Evolutionary conservation across 2,329 filamentous ascomycete species (phyloP).

Genomic region (Eutypella sp.): DNA sequence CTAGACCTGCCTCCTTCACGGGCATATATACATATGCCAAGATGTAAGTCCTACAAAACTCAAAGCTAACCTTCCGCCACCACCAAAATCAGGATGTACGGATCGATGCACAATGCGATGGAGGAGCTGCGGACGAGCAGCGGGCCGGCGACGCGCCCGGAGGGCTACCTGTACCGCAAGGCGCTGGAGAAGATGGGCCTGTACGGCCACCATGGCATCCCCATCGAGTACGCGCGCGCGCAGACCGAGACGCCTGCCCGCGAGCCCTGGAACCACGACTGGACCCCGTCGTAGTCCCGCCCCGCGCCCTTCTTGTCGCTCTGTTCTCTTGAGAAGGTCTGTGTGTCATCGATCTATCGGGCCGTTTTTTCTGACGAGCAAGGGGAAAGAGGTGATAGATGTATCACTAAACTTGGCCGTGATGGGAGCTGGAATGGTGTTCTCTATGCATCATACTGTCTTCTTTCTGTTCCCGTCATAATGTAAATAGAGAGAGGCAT

Average conservation of each 20-base stretch:
- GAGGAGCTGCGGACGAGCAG: conserved; percentile 69
- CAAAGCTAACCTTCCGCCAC: conserved; percentile 6
- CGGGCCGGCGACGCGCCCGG: conserved; percentile 51
- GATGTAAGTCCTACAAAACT: neutral
- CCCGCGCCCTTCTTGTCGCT: neutral
- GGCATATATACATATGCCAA: neutral
- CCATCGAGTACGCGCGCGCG: conserved; percentile 83
- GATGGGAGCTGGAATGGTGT: no score
- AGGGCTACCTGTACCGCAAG: conserved; percentile 75
- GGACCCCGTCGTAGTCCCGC: conserved; percentile 60
- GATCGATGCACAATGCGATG: conserved; percentile 77
- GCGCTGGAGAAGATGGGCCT: conserved; percentile 89
- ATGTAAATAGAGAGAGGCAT: no score
- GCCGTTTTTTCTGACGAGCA: no score
- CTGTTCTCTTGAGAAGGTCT: no score
- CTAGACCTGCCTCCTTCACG: neutral
- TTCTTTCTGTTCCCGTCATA: no score
- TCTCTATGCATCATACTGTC: no score
- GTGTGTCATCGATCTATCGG: no score
- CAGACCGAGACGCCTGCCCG: conserved; percentile 78
- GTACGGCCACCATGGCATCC: conserved; percentile 66
- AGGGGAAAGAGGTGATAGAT: no score
- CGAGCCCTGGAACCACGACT: conserved; percentile 88
- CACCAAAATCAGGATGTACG: conserved; percentile 49
- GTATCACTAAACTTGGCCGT: no score